Conservation (phyloP, 1,139 yeast species). For the Saccharomyces uvarum region DNA sequence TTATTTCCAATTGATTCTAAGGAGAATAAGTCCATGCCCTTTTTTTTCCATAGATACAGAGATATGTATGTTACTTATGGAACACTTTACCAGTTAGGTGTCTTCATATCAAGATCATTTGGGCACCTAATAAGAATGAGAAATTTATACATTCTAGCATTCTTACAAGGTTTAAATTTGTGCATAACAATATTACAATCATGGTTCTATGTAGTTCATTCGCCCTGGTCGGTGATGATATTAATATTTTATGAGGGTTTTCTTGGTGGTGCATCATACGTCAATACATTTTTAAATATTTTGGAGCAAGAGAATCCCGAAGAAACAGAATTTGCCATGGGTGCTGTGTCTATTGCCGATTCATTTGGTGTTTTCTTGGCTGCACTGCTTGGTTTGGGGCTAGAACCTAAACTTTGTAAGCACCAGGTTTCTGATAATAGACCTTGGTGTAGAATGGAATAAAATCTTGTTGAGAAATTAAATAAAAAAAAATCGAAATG, state of each 20-base stretch:
- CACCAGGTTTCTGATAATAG: slow-evolving; percentile 59
- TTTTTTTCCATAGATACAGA: slow-evolving; percentile 54
- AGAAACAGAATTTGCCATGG: slow-evolving; percentile 80
- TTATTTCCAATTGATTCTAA: slow-evolving; percentile 56
- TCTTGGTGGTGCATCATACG: slow-evolving; percentile 84
- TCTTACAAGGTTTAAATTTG: slow-evolving; percentile 64
- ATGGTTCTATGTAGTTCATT: slow-evolving; percentile 49
- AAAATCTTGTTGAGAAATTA: slow-evolving; percentile 1
- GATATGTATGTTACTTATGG: slow-evolving; percentile 92
- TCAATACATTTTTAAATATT: slow-evolving; percentile 75
- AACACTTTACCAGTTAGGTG: slow-evolving; percentile 88
- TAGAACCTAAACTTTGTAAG: slow-evolving; percentile 66
- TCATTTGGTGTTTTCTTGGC: slow-evolving; percentile 81
- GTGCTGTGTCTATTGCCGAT: slow-evolving; percentile 89
- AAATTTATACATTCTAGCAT: slow-evolving; percentile 52
- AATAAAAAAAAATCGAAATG: not conserved
- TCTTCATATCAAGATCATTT: slow-evolving; percentile 81
- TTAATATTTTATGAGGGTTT: slow-evolving; percentile 79
- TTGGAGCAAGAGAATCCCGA: slow-evolving; percentile 50
- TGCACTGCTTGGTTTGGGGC: slow-evolving; percentile 63
- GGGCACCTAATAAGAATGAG: slow-evolving; percentile 55
- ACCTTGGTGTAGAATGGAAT: slow-evolving; percentile 49
- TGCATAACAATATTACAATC: slow-evolving; percentile 57
- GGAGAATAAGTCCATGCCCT: slow-evolving; percentile 7
- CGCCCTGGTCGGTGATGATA: slow-evolving; percentile 54